phyloP scores from a whole-genome alignment of 169 alveolate species.

The Cryptosporidium ryanae region DNA sequence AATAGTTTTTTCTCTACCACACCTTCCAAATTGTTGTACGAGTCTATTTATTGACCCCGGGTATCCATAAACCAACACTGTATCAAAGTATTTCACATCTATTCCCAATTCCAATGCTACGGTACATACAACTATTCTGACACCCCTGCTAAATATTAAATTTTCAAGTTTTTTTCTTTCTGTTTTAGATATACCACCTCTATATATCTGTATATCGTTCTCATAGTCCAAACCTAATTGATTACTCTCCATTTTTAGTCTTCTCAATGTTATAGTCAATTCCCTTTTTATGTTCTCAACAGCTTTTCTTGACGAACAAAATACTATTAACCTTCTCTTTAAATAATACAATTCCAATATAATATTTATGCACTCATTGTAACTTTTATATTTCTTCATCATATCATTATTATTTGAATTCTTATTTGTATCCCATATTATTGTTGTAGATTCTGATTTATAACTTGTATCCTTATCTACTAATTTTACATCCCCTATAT shows the following conservation, averaged over 20 bases:
- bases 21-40: slow-evolving; percentile 78
- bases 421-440: slow-evolving; percentile 66
- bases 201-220: slow-evolving; percentile 46
- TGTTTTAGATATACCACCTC: slow-evolving; percentile 73
- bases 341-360: slow-evolving; percentile 43
- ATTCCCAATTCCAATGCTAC: slow-evolving; percentile 79
- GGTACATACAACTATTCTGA: slow-evolving; percentile 74
- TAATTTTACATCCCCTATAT: neutral
- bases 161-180: slow-evolving; percentile 73
- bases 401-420: neutral
- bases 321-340: slow-evolving; percentile 38
- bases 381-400: slow-evolving; percentile 16
- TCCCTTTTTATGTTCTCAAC: slow-evolving; percentile 65
- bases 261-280: slow-evolving; percentile 19
- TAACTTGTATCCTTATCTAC: slow-evolving; percentile 48
- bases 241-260: neutral
- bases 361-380: slow-evolving; percentile 59
- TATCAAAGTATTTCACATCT: slow-evolving; percentile 76
- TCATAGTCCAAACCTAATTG: neutral
- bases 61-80: slow-evolving; percentile 75
- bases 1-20: slow-evolving; percentile 75
- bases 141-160: slow-evolving; percentile 58
- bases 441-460: slow-evolving; percentile 20
- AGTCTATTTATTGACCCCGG: slow-evolving; percentile 79
- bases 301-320: slow-evolving; percentile 37